Evolutionary conservation across 345 rosid genomes (phyloP).

Genomic region (Moricandia arvensis): DNA sequence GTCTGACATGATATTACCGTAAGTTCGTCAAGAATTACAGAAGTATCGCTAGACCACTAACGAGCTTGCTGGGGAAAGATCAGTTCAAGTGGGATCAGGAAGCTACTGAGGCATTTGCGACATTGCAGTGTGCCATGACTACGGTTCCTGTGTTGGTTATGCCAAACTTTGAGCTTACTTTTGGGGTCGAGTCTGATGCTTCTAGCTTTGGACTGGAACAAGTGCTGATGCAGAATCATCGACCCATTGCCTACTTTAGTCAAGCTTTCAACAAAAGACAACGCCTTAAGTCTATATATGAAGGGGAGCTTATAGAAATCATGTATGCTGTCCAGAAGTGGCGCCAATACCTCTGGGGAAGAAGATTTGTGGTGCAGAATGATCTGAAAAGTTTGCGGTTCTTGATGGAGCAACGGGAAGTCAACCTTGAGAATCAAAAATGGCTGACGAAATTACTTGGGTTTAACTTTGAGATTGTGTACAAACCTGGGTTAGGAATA

Average conservation of each 20-base stretch:
- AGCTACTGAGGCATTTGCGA: no score
- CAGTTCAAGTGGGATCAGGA: no score
- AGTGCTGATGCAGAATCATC: no score
- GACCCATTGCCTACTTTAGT: not conserved
- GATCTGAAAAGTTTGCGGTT: not conserved
- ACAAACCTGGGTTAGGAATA: not conserved
- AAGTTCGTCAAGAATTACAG: no score
- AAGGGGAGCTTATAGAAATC: not conserved
- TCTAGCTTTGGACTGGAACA: no score
- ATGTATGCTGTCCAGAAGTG: not conserved
- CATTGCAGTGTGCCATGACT: no score
- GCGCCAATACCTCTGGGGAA: not conserved
- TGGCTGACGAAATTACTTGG: not conserved
- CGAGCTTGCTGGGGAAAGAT: no score
- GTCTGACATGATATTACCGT: no score
- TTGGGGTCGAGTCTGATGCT: no score
- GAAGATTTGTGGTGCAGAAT: not conserved
- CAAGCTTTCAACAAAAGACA: not conserved
- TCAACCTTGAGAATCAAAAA: not conserved
- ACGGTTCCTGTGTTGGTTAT: no score
- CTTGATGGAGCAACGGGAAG: not conserved
- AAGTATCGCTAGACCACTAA: no score
- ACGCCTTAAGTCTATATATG: not conserved
- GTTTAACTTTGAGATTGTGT: not conserved
- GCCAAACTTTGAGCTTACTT: not conserved